Evolutionary conservation across 768 basidiomycete species (phyloP).

Genomic region (Hericium coralloides): DNA sequence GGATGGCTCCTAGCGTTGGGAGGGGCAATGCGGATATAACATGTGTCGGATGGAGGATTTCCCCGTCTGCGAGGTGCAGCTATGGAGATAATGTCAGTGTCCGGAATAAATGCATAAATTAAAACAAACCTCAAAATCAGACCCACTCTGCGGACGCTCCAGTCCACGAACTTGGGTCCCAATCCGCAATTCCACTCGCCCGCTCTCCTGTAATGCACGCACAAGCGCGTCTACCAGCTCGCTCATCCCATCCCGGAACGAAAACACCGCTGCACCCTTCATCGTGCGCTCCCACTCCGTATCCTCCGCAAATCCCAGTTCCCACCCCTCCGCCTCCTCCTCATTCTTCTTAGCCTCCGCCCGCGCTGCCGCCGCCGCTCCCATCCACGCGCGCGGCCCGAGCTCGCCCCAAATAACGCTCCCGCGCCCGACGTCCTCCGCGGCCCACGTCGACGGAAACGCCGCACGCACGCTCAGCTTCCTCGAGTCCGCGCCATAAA

Average conservation of each 20-base stretch:
- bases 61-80: slow-evolving; percentile 26
- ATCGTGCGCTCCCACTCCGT: slow-evolving; percentile 26
- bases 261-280: slow-evolving; percentile 65
- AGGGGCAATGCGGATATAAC: slow-evolving; percentile 73
- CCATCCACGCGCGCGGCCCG: slow-evolving; percentile 15
- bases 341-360: slow-evolving; percentile 6
- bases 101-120: no score
- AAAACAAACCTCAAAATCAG: slow-evolving; percentile 36
- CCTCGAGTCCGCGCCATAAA: slow-evolving; percentile 84
- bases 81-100: slow-evolving; percentile 9
- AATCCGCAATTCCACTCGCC: slow-evolving; percentile 51
- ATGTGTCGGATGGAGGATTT: slow-evolving; percentile 42
- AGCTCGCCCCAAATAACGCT: slow-evolving; percentile 59
- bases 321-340: slow-evolving; percentile 25
- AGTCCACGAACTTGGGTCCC: slow-evolving; percentile 33
- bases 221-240: slow-evolving; percentile 54
- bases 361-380: slow-evolving; percentile 1
- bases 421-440: slow-evolving; percentile 59
- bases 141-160: slow-evolving; percentile 19
- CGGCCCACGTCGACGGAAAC: slow-evolving; percentile 66
- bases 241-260: slow-evolving; percentile 70
- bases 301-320: slow-evolving; percentile 31
- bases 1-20: slow-evolving; percentile 36
- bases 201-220: slow-evolving; percentile 29
- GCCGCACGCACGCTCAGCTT: slow-evolving; percentile 66